Evolutionary conservation across 176 grass and related monocot genomes (phyloP).

Genomic region (Carex cristatella): DNA sequence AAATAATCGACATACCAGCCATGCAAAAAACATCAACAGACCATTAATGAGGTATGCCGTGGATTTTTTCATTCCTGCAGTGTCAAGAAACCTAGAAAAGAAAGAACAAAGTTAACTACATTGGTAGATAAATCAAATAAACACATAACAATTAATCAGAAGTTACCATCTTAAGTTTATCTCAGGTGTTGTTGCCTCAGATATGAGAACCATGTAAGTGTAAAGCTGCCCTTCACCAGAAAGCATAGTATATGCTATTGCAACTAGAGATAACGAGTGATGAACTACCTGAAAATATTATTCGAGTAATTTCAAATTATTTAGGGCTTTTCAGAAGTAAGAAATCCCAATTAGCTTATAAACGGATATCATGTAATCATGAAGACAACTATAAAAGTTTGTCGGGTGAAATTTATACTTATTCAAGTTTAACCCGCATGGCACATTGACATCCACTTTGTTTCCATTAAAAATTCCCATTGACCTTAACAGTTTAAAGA

Average conservation of each 20-base stretch:
- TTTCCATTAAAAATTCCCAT: background rate
- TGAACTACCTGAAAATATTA: slow-evolving; percentile 68
- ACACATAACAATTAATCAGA: slow-evolving; percentile 19
- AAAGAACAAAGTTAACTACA: slow-evolving; percentile 25
- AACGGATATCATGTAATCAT: slow-evolving; percentile 1
- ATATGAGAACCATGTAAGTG: slow-evolving; percentile 97
- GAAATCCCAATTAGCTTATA: slow-evolving; percentile 3
- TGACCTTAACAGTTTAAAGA: background rate
- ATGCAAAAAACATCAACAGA: slow-evolving; percentile 72
- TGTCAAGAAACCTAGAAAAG: slow-evolving; percentile 90
- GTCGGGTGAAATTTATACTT: background rate
- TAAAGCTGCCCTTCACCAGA: slow-evolving; percentile 90
- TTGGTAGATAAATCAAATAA: slow-evolving; percentile 19
- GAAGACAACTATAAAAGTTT: background rate
- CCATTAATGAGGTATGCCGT: slow-evolving; percentile 90
- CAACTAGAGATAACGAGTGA: slow-evolving; percentile 70
- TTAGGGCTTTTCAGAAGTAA: background rate
- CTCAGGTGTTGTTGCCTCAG: slow-evolving; percentile 94
- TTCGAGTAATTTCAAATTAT: background rate
- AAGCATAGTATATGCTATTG: slow-evolving; percentile 61
- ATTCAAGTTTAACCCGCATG: no score
- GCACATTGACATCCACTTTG: background rate
- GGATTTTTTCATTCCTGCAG: slow-evolving; percentile 88
- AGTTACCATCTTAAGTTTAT: slow-evolving; percentile 95
- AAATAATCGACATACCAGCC: slow-evolving; percentile 60